phyloP scores from a whole-genome alignment of 352 stramenopile genomes.

The Phytophthora podocarpi region DNA sequence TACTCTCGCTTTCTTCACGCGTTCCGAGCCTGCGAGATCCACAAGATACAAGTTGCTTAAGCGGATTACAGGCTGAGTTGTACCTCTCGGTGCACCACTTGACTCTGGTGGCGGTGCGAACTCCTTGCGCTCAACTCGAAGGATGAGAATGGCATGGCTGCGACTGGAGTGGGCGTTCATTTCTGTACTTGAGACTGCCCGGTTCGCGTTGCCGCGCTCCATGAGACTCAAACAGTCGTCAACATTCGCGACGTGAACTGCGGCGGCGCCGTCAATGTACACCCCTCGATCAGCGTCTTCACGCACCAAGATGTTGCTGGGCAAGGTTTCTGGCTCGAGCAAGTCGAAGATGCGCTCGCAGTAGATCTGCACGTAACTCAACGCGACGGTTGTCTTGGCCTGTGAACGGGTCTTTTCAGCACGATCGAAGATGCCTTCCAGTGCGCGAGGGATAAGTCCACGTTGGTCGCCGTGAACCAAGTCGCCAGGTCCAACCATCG shows the following conservation, averaged over 20 bases:
- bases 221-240: conserved; percentile 56
- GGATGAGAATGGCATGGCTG: conserved; percentile 87
- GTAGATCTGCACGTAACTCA: conserved; percentile 86
- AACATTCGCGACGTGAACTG: conserved; percentile 45
- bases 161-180: conserved; percentile 90
- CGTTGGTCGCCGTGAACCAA: conserved; percentile 37
- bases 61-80: conserved; percentile 43
- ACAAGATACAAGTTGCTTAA: conserved; percentile 73
- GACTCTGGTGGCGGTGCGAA: conserved; percentile 22
- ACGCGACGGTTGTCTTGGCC: conserved; percentile 50
- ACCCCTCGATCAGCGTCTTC: conserved; percentile 69
- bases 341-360: conserved; percentile 81
- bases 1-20: conserved; percentile 70
- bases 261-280: conserved; percentile 65
- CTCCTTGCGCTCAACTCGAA: conserved; percentile 82
- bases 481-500: conserved; percentile 62
- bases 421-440: conserved; percentile 63
- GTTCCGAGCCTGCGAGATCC: conserved; percentile 73
- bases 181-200: conserved; percentile 78
- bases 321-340: conserved; percentile 46
- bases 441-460: conserved; percentile 63
- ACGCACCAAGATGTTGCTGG: conserved; percentile 58
- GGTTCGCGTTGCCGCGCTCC: conserved; percentile 60
- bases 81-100: neutral
- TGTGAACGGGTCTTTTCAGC: conserved; percentile 35